A percentile compares a stretch with the other conserved stretches of the same genome.
These are phyloP conservation scores for Sedum album DNA, from an alignment of 164 flowering plant species.

Conservation along the genomic window DNA sequence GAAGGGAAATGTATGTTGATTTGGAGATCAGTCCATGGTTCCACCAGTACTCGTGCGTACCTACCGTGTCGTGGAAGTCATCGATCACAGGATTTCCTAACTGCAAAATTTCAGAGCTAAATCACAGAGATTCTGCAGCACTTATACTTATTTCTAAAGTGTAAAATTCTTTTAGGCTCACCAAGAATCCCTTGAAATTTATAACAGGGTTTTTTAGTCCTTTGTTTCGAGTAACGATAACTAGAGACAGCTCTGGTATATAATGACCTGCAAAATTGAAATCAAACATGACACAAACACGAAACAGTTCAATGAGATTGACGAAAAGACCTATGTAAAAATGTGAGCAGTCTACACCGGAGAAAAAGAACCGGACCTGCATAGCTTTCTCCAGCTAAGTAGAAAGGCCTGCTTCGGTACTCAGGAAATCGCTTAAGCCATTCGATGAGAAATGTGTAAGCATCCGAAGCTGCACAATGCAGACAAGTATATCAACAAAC, in stretches of 20 bases:
- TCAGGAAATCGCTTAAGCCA: slow-evolving; percentile 42
- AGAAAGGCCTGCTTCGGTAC: slow-evolving; percentile 33
- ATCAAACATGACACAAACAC: not conserved
- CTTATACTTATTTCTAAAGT: not conserved
- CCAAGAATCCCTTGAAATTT: slow-evolving; percentile 31
- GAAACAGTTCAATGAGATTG: no score
- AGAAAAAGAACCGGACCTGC: slow-evolving; percentile 23
- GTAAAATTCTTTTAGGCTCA: slow-evolving; percentile 5
- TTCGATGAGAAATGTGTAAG: slow-evolving; percentile 23
- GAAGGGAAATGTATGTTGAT: slow-evolving; percentile 15
- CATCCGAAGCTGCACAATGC: slow-evolving; percentile 20
- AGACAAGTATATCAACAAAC: not conserved
- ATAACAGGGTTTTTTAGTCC: no score
- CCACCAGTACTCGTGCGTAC: no score
- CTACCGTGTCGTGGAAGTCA: slow-evolving; percentile 19
- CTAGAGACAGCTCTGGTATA: slow-evolving; percentile 22
- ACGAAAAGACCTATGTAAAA: not conserved
- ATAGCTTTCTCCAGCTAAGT: slow-evolving; percentile 44
- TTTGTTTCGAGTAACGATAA: slow-evolving; percentile 14
- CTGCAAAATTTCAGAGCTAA: slow-evolving; percentile 12
- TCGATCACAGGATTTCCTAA: slow-evolving; percentile 27
- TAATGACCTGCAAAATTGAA: slow-evolving; percentile 24
- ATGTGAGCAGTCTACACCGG: no score
- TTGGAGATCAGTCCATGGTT: no score
- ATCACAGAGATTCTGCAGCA: no score